Base-by-base conservation (phyloP, 495 filamentous ascomycete species). In the Cetradonia linearis region DNA sequence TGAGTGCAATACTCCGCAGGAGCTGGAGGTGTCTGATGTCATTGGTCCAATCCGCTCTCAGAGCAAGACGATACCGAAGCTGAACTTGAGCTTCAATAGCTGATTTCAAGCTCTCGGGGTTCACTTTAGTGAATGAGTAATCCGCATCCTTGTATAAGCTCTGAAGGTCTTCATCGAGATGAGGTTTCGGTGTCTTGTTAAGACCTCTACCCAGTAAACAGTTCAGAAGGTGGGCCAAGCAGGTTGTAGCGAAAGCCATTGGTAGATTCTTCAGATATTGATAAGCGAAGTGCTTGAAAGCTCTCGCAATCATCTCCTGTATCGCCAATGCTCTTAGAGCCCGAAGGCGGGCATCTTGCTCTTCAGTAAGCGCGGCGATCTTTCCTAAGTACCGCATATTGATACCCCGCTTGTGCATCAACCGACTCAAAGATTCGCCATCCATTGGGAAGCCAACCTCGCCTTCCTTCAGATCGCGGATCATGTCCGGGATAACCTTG, bases 361-460 rank as follows among this genome's bases (percentile, higher is more conserved):
- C 74, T 60, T 81, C 79, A 61, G 86, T 82, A 49, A 88, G 76
- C 50, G 79, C 76, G 25, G 87, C 87, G 65, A 97, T 69, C 69
- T 82, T 86, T 54, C 94, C 94, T 31, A 99, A 81, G 72, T 99
- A 99, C 67, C 94, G 85, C 63, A 96, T 81, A 76, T 97, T 99
- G 75, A 99, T 88, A 71, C 94, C 94, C 37, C 94, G 89, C 74
- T 95, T 95, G 75, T 99, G 94, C 76, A 99, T 81, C 46, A 96
- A 81, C 63, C 84, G 82, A 62, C 84, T 89, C 59, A 99, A 78
- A 28, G 91, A 96, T 65, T 87, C 82, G 44, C 94, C 94, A 68
- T 99, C 94, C 90, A 97, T 96, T 40, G 94, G 94, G 77, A 96
- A 96, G 62, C 91, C 89, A 53, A 96, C 84, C 63, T 99, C 94